Evolutionary conservation across 1,284 basidiomycete genomes (phyloP), one percentile per base, ranked within the genome.

Genomic region (Pseudozyma thailandica): DNA sequence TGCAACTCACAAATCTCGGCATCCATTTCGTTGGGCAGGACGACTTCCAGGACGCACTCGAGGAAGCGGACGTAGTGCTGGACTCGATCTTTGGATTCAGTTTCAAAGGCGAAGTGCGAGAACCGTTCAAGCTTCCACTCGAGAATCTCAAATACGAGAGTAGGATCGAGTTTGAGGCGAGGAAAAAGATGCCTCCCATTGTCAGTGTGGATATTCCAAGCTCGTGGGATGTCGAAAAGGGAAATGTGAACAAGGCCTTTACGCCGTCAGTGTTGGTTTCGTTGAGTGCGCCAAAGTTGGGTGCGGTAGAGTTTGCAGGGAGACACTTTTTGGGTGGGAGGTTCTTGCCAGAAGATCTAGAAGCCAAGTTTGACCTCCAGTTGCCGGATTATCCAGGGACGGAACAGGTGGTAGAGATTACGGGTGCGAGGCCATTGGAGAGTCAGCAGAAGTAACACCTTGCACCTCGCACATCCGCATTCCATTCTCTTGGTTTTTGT

Each of bases 1-100:
- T 85, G 10, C 95, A 98, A 85, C 94, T 94, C 79, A 85, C 88
- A 61, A 96, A 95, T 83, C 90, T 97, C 86, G 85, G 88, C 31
- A 92, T 98, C 59, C 87, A 86, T 0, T 81, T 83, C 48, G 71
- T 81, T 9, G 63, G 72, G 15, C 84, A 87, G 4, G 83, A 84
- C 18, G 87, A 88, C 44, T 86, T 88, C 65, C 73, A 83, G 28
- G 64, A 74, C 6, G 88, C 88, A 0, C 85, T 95, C 6, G 47
- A 57, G 18, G 63, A 84, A 5, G 85, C 89, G 1, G 93, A 98
- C 83, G 89, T 97, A 28, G 87, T 98, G 16, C 86, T 98, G 44
- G 96, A 98, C 81, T 92, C 94, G 9, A 91, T 98, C 66, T 99
- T 99, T 76, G 95, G 96, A 4, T 98, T 99, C 85, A 96, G 93